Evolutionary conservation across 1,284 basidiomycete genomes (phyloP).

Genomic region (Fomitopsis pinicola): DNA sequence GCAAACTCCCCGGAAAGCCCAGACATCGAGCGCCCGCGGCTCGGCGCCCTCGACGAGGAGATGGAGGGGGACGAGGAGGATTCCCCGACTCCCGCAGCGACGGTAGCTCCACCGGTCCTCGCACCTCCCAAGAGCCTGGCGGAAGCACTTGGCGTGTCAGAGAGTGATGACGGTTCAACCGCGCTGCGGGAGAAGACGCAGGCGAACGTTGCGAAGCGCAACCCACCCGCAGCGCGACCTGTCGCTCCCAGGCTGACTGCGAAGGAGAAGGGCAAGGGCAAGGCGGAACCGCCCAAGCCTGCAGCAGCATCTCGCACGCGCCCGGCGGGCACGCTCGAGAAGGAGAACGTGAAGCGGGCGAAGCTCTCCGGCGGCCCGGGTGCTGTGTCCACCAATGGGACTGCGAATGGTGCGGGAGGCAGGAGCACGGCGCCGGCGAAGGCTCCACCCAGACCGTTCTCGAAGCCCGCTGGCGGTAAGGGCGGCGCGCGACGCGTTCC

Average conservation of each 20-base stretch:
- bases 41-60: conserved; percentile 33
- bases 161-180: conserved; percentile 21
- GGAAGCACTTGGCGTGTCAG: conserved; percentile 23
- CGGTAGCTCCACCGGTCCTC: conserved; percentile 1
- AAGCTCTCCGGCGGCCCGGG: conserved; percentile 12
- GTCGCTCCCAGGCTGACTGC: conserved; percentile 6
- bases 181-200: conserved; percentile 13
- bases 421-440: conserved; percentile 3
- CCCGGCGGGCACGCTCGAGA: conserved; percentile 16
- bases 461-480: conserved; percentile 17
- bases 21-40: conserved; percentile 14
- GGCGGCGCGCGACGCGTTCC: conserved; percentile 54
- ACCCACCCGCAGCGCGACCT: conserved; percentile 8
- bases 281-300: conserved; percentile 4
- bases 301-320: conserved; percentile 9
- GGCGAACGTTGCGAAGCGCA: conserved; percentile 11
- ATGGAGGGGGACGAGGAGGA: conserved; percentile 25
- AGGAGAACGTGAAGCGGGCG: conserved; percentile 23
- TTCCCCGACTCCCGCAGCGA: conserved; percentile 14
- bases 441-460: conserved; percentile 3
- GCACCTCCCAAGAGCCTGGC: conserved; percentile 19
- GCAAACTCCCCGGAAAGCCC: conserved; percentile 54
- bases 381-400: neutral
- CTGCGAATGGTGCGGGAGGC: neutral
- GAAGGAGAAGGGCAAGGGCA: conserved; percentile 39